A percentile compares a stretch with the other conserved stretches of the same genome.
Conservation (phyloP, 2,329 filamentous ascomycete genomes). For the Xylariaceae sp. region DNA sequence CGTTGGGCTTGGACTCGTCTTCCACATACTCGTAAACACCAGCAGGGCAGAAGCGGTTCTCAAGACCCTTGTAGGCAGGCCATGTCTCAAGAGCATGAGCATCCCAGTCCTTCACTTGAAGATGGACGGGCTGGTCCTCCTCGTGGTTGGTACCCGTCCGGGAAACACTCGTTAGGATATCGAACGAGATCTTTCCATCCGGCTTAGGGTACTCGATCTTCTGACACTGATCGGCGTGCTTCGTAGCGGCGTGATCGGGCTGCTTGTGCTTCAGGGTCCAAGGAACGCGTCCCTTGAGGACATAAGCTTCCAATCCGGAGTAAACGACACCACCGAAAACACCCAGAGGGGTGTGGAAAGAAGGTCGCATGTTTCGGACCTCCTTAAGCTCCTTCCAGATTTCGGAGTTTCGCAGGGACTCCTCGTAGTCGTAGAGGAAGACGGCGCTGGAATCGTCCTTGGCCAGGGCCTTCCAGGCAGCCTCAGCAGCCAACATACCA, state of each 20-base stretch:
- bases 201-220: slow-evolving; percentile 98
- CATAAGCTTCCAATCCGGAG: slow-evolving; percentile 84
- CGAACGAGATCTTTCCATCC: slow-evolving; percentile 90
- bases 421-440: slow-evolving; percentile 93
- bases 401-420: slow-evolving; percentile 72
- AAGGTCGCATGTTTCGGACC: slow-evolving; percentile 95
- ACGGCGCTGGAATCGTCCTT: slow-evolving; percentile 60
- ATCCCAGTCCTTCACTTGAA: slow-evolving; percentile 95
- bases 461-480: slow-evolving; percentile 71
- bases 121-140: slow-evolving; percentile 93
- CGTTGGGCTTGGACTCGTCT: slow-evolving; percentile 77
- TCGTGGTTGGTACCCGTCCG: slow-evolving; percentile 97
- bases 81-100: slow-evolving; percentile 77
- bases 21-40: slow-evolving; percentile 98
- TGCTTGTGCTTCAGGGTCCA: slow-evolving; percentile 89
- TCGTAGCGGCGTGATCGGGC: slow-evolving; percentile 73
- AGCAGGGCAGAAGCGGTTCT: slow-evolving; percentile 95
- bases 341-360: slow-evolving; percentile 83
- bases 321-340: slow-evolving; percentile 87
- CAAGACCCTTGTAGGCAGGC: slow-evolving; percentile 83
- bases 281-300: slow-evolving; percentile 78
- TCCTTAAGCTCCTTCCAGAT: slow-evolving; percentile 95
- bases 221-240: slow-evolving; percentile 67
- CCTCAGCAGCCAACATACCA: slow-evolving; percentile 92
- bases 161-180: slow-evolving; percentile 91